phyloP scores from a whole-genome alignment of 2,329 filamentous ascomycete species.

The Fusarium pseudograminearum region DNA sequence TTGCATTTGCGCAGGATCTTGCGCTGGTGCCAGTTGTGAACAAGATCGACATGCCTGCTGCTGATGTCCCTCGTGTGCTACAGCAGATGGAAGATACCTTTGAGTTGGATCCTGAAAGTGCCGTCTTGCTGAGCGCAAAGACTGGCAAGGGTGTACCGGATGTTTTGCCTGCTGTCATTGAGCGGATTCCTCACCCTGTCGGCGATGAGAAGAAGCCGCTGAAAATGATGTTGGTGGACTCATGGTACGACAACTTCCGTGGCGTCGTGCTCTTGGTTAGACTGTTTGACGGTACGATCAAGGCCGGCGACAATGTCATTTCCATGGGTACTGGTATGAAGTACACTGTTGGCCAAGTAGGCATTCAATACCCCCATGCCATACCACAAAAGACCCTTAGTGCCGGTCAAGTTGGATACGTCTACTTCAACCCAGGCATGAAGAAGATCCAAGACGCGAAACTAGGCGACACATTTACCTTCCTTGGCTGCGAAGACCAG shows the following conservation, averaged over 20 bases:
- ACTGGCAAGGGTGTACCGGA: conserved; percentile 88
- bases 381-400: conserved; percentile 83
- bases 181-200: conserved; percentile 82
- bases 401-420: conserved; percentile 94
- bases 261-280: conserved; percentile 92
- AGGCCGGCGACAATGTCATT: conserved; percentile 84
- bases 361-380: conserved; percentile 93
- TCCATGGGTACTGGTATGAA: conserved; percentile 90
- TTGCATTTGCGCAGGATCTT: conserved; percentile 92
- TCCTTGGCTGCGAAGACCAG: conserved; percentile 77
- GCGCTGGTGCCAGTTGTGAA: conserved; percentile 92
- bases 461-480: conserved; percentile 94
- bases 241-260: conserved; percentile 97
- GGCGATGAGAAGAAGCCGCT: conserved; percentile 80
- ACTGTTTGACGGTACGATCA: conserved; percentile 88
- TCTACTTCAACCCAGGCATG: conserved; percentile 99
- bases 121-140: conserved; percentile 85
- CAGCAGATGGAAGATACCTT: conserved; percentile 89
- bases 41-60: conserved; percentile 93
- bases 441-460: conserved; percentile 96
- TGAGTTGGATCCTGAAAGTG: conserved; percentile 83
- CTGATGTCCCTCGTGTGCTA: conserved; percentile 86
- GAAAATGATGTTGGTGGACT: conserved; percentile 90
- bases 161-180: conserved; percentile 87
- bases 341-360: conserved; percentile 95